These are phyloP conservation scores for Yarrowia sp. DNA, from an alignment of 805 yeast genomes.

Conservation along the genomic window DNA sequence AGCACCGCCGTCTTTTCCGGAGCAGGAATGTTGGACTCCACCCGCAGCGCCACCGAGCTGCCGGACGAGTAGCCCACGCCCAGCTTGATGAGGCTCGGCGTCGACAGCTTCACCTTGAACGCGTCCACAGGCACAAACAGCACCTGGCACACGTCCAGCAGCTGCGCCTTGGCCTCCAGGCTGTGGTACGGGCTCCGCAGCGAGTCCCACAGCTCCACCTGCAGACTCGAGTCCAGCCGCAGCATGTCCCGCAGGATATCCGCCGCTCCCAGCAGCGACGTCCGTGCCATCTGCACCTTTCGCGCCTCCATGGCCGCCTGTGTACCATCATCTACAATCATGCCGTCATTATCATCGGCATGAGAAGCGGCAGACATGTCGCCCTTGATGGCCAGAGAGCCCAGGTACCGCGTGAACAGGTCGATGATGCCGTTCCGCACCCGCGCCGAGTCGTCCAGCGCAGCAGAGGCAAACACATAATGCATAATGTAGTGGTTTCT, in stretches of 20 bases:
- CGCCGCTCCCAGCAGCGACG: conserved; percentile 61
- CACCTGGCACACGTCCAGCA: conserved; percentile 64
- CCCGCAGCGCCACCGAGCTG: neutral
- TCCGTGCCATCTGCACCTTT: conserved; percentile 63
- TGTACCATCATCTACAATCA: conserved; percentile 54
- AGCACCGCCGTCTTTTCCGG: neutral
- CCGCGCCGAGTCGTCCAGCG: conserved; percentile 53
- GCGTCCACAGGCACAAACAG: conserved; percentile 60
- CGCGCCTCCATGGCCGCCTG: conserved; percentile 46
- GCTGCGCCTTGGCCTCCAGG: conserved; percentile 54
- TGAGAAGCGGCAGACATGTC: conserved; percentile 30
- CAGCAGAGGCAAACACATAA: conserved; percentile 56
- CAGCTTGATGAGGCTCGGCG: conserved; percentile 67
- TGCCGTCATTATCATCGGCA: conserved; percentile 43
- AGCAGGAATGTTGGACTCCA: conserved; percentile 9
- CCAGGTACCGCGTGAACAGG: conserved; percentile 51
- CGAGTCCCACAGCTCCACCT: conserved; percentile 61
- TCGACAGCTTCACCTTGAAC: conserved; percentile 56
- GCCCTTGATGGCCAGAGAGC: conserved; percentile 65
- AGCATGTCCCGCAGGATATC: conserved; percentile 61
- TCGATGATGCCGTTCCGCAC: conserved; percentile 51
- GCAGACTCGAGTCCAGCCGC: conserved; percentile 51
- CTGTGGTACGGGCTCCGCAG: conserved; percentile 55
- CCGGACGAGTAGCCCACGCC: neutral
- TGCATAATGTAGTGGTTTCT: conserved; percentile 57